Evolutionary conservation across 139 green algal genomes (phyloP).

Genomic region (Chlamydomonas incerta): DNA sequence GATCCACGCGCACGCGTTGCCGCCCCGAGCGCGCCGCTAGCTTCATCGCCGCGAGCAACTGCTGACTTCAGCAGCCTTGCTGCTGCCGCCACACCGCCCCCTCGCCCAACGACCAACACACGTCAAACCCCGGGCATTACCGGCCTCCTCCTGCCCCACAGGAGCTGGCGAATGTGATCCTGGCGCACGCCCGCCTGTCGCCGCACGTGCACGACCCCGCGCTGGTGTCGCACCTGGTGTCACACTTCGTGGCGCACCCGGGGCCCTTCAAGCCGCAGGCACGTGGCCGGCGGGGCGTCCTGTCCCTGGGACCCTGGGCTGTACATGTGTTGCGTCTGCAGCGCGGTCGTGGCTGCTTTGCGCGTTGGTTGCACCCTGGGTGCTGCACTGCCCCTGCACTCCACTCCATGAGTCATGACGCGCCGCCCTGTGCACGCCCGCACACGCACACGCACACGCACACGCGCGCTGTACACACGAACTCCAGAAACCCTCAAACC

Average conservation of each 20-base stretch:
- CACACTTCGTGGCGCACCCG: neutral
- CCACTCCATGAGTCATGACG: neutral
- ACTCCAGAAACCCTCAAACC: neutral
- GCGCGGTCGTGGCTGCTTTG: too few species aligned
- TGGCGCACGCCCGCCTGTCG: conserved; percentile 3
- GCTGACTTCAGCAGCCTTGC: too few species aligned
- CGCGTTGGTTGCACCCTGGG: neutral
- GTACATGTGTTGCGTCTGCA: too few species aligned
- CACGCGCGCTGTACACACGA: neutral
- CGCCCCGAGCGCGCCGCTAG: too few species aligned
- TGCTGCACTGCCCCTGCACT: neutral
- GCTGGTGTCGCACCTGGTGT: neutral
- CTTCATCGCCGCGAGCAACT: too few species aligned
- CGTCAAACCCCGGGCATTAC: too few species aligned
- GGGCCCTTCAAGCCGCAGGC: conserved; percentile 42
- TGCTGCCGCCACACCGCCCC: too few species aligned
- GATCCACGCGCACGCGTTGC: too few species aligned
- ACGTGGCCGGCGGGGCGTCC: neutral
- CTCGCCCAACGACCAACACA: too few species aligned
- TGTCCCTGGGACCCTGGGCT: neutral
- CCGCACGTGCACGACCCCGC: neutral
- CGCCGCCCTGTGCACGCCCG: neutral
- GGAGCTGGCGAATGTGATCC: conserved; percentile 19
- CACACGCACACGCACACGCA: too few species aligned
- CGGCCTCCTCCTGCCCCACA: neutral